Percentiles rank a stretch among this genome's conserved stretches.
Evolutionary conservation across 805 yeast species (phyloP).

Genomic region (Phaffomyces opuntiae): DNA sequence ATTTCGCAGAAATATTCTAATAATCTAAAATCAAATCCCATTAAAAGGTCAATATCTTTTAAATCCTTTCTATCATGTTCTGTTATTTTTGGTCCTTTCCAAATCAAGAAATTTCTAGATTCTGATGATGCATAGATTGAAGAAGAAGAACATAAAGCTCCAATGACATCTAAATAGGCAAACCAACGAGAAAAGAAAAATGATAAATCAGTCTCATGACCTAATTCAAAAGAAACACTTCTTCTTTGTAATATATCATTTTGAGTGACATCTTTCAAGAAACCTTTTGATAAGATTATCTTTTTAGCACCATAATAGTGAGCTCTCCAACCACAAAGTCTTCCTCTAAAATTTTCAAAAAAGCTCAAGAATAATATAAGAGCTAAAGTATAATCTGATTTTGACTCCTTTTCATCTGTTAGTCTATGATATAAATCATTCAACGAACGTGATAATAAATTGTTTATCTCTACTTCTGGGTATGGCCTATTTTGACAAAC

Average conservation of each 20-base stretch:
- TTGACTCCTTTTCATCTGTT: constrained; percentile 43
- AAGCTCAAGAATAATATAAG: constrained; percentile 52
- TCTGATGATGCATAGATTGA: constrained; percentile 17
- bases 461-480: constrained; percentile 36
- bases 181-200: constrained; percentile 63
- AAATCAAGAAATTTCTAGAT: constrained; percentile 23
- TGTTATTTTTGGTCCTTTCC: constrained; percentile 12
- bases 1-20: constrained; percentile 52
- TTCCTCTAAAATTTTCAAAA: constrained; percentile 42
- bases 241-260: background rate
- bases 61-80: constrained; percentile 18
- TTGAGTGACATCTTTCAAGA: constrained; percentile 26
- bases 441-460: constrained; percentile 49
- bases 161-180: constrained; percentile 58
- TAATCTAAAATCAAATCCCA: constrained; percentile 61
- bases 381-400: constrained; percentile 62
- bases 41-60: constrained; percentile 49
- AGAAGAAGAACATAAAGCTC: constrained; percentile 50
- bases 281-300: constrained; percentile 47
- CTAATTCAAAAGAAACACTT: constrained; percentile 8
- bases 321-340: constrained; percentile 48
- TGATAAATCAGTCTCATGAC: constrained; percentile 22
- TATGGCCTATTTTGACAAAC: constrained; percentile 15
- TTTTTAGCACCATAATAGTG: constrained; percentile 65
- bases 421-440: constrained; percentile 47